These are phyloP conservation scores for Pseudocercospora fuligena DNA, from an alignment of 2,329 filamentous ascomycete genomes.

Conservation along the genomic window DNA sequence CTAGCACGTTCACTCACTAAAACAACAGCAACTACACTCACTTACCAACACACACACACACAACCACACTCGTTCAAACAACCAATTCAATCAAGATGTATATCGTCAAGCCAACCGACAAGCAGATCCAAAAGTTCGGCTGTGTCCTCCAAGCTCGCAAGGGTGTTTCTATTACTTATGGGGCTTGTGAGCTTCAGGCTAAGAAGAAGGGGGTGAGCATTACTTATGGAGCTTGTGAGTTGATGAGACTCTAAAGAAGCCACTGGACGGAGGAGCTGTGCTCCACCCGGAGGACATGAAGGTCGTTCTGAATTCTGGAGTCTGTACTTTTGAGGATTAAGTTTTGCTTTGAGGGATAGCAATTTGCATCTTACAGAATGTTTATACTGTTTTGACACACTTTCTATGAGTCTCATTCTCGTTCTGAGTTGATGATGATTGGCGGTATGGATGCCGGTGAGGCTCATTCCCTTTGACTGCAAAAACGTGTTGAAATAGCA, in stretches of 20 bases:
- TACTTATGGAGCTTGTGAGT: not conserved
- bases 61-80: not conserved
- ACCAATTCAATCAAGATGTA: not conserved
- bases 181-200: not conserved
- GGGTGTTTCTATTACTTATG: not conserved
- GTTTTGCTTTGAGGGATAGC: too few species aligned
- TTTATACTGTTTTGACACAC: too few species aligned
- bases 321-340: too few species aligned
- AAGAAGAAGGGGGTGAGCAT: not conserved
- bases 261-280: too few species aligned
- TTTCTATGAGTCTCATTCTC: too few species aligned
- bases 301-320: too few species aligned
- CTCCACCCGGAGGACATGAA: too few species aligned
- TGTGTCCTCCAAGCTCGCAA: not conserved
- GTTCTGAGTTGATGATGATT: too few species aligned
- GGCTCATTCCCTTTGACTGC: too few species aligned
- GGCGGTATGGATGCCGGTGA: too few species aligned
- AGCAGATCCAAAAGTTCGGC: not conserved
- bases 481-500: too few species aligned
- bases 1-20: not conserved
- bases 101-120: not conserved
- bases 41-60: not conserved
- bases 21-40: not conserved
- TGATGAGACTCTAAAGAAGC: not conserved
- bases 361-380: too few species aligned